Evolutionary conservation across 208 protist species (phyloP).

Genomic region (Trypanosoma lewisi): DNA sequence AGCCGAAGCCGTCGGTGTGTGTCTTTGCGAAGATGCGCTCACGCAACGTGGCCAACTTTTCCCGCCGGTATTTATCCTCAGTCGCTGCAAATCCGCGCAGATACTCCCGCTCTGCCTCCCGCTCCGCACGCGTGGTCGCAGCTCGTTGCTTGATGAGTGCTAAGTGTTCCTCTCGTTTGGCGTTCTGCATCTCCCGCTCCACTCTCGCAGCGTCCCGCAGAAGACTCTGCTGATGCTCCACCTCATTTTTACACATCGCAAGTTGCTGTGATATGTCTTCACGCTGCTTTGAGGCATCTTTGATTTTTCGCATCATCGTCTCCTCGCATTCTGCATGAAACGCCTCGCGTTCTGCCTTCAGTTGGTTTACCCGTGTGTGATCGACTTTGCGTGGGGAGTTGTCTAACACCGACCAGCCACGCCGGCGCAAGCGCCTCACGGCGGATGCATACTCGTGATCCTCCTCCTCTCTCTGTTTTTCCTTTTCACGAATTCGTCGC

Average conservation of each 20-base stretch:
- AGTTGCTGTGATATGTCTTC: constrained; percentile 26
- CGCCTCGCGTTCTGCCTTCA: constrained; percentile 24
- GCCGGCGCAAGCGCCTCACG: constrained; percentile 2
- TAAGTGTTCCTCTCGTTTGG: not conserved
- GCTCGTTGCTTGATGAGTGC: not conserved
- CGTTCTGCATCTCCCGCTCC: not conserved
- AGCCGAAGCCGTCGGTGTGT: not conserved
- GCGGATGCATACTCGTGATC: constrained; percentile 11
- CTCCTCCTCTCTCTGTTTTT: constrained; percentile 14
- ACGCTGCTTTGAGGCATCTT: constrained; percentile 26
- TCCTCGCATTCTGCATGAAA: constrained; percentile 23
- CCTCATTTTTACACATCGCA: constrained; percentile 26
- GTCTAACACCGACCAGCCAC: constrained; percentile 13
- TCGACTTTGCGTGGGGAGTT: not conserved
- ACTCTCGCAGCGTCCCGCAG: not conserved
- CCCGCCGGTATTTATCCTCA: not conserved
- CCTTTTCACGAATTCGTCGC: constrained; percentile 7
- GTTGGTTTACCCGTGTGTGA: not conserved
- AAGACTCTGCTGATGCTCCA: not conserved
- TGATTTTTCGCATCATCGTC: constrained; percentile 25
- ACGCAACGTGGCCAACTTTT: not conserved
- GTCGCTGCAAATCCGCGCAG: not conserved
- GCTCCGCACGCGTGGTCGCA: not conserved
- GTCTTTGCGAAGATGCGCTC: constrained; percentile 12
- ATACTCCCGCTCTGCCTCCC: constrained; percentile 5